A percentile compares a stretch with the other conserved stretches of the same genome.
Conservation (phyloP, 2,329 filamentous ascomycete species). For the Sporothrix pseudoabietina region DNA sequence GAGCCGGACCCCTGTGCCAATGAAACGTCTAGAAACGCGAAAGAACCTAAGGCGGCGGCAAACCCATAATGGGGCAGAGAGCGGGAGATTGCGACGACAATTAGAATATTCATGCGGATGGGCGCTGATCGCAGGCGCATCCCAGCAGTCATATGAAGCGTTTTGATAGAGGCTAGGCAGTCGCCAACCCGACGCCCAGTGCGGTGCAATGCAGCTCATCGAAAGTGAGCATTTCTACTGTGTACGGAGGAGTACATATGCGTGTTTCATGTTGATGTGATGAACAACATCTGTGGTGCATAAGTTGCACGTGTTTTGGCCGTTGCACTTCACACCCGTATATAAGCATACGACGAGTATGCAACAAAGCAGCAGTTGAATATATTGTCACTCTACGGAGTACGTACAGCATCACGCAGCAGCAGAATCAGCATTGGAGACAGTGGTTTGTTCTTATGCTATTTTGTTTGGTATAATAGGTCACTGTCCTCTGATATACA, state of each 20-base stretch:
- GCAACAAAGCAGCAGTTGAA: background rate
- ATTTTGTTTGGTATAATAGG: constrained; percentile 31
- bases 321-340: too few species aligned
- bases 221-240: background rate
- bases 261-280: background rate
- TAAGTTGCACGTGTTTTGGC: background rate
- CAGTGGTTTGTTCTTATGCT: constrained; percentile 29
- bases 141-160: background rate
- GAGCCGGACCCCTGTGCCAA: constrained; percentile 23
- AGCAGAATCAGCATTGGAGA: constrained; percentile 14
- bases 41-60: constrained; percentile 16
- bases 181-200: background rate
- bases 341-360: background rate
- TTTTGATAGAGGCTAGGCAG: constrained; percentile 13
- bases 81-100: constrained; percentile 25
- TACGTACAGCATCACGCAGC: background rate
- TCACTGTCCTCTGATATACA: constrained; percentile 29
- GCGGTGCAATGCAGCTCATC: background rate
- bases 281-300: background rate
- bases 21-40: constrained; percentile 29
- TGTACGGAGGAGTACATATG: background rate
- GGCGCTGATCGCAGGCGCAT: constrained; percentile 15
- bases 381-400: background rate
- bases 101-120: constrained; percentile 25
- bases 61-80: constrained; percentile 12